A percentile compares a stretch with the other conserved stretches of the same genome.
phyloP scores from a whole-genome alignment of 345 rosid genomes.

The Isatis tinctoria region DNA sequence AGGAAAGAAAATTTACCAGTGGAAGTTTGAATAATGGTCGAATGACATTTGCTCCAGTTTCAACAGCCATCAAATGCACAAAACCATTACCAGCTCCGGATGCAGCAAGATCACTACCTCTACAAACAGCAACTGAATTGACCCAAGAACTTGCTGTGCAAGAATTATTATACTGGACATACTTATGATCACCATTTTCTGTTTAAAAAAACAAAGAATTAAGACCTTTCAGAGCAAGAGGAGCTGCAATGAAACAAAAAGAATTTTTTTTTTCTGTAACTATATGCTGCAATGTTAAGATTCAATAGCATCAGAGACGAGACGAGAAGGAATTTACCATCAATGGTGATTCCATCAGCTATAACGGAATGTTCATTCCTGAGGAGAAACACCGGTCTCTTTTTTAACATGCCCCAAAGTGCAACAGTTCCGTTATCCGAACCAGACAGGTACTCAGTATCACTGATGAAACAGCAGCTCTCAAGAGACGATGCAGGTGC shows the following conservation, averaged over 20 bases:
- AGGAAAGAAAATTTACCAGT: conserved; percentile 43
- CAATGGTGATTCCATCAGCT: conserved; percentile 28
- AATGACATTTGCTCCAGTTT: conserved; percentile 45
- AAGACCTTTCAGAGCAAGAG: background rate
- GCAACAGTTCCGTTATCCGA: conserved; percentile 91
- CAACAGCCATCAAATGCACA: conserved; percentile 70
- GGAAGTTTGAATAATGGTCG: conserved; percentile 62
- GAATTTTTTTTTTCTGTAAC: background rate
- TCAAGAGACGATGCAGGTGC: conserved; percentile 83
- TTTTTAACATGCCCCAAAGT: conserved; percentile 62
- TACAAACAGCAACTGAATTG: conserved; percentile 63
- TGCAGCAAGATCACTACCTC: conserved; percentile 93
- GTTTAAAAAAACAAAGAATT: conserved; percentile 6
- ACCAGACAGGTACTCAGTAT: conserved; percentile 83
- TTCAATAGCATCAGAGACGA: background rate
- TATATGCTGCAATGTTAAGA: background rate
- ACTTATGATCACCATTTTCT: conserved; percentile 45
- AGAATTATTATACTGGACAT: conserved; percentile 28
- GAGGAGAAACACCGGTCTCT: conserved; percentile 70
- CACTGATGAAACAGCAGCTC: conserved; percentile 82
- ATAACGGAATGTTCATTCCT: conserved; percentile 68
- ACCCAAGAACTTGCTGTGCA: conserved; percentile 79
- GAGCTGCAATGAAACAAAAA: background rate
- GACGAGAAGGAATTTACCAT: conserved; percentile 18
- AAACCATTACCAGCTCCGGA: conserved; percentile 96